Evolutionary conservation across 2,329 filamentous ascomycete species (phyloP).

Genomic region (Hypoxylon sp.): DNA sequence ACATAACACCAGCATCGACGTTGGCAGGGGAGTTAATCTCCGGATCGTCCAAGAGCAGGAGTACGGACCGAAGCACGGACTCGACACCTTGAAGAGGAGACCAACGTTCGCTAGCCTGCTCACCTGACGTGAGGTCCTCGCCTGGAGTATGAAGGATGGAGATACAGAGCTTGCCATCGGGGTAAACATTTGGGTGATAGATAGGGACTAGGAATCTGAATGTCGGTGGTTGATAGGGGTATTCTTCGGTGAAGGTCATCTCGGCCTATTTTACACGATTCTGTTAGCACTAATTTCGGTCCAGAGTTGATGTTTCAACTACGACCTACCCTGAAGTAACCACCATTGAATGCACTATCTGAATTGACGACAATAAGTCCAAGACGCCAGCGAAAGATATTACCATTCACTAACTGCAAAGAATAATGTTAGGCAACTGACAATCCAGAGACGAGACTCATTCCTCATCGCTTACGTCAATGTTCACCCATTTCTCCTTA

Average conservation of each 20-base stretch:
- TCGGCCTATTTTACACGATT: slow-evolving; percentile 68
- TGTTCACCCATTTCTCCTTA: slow-evolving; percentile 94
- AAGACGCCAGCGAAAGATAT: slow-evolving; percentile 89
- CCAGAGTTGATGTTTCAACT: slow-evolving; percentile 3
- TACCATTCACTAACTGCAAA: slow-evolving; percentile 79
- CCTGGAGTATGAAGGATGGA: slow-evolving; percentile 95
- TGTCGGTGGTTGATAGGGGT: slow-evolving; percentile 88
- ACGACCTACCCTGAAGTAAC: slow-evolving; percentile 80
- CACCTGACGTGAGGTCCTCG: slow-evolving; percentile 92
- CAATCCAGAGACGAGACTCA: slow-evolving; percentile 1
- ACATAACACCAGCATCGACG: slow-evolving; percentile 90
- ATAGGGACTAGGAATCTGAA: slow-evolving; percentile 87
- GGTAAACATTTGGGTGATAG: slow-evolving; percentile 94
- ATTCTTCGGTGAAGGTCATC: slow-evolving; percentile 90
- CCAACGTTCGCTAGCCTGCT: slow-evolving; percentile 92
- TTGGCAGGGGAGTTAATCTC: slow-evolving; percentile 96
- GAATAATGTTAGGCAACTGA: slow-evolving; percentile 34
- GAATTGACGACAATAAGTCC: slow-evolving; percentile 94
- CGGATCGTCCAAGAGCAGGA: slow-evolving; percentile 92
- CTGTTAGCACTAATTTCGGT: slow-evolving; percentile 14
- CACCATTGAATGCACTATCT: slow-evolving; percentile 91
- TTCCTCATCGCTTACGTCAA: slow-evolving; percentile 73
- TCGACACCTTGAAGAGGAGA: slow-evolving; percentile 94
- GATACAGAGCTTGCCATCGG: slow-evolving; percentile 92
- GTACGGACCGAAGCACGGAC: slow-evolving; percentile 91